Base-by-base conservation (phyloP, 2,329 filamentous ascomycete genomes). In the Verticillium albo-atrum region DNA sequence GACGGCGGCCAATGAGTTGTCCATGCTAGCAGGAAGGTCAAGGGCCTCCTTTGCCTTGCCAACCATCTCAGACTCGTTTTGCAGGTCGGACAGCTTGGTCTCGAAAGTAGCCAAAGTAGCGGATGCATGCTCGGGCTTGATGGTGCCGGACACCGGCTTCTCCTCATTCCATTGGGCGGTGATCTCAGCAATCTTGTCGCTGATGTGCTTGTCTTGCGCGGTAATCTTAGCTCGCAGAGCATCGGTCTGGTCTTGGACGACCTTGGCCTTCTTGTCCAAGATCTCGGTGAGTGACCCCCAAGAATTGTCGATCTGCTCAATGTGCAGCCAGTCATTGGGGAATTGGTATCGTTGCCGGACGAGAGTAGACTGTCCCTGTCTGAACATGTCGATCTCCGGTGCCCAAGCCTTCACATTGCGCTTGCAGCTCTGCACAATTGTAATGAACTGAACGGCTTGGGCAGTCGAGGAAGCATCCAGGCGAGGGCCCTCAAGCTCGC, bases 371-470 rank as follows among this genome's bases (percentile, higher is more conserved):
- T 98, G 92, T 57, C 96, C 95, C 75, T 98, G 93, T 30, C 92
- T 88, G 79, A 99, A 99, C 54, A 92, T 89, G 68, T 97, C 93
- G 47, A 99, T 91, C 72, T 99, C 95, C 0, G 94, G 94, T 6
- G 92, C 92, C 95, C 95, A 99, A 4, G 89, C 80, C 74, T 92
- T 94, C 56, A 96, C 93, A 72, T 96, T 96, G 55, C 92, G 88
- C 79, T 96, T 96, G 78, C 92, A 97, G 70, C 91, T 91, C 76
- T 99, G 95, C 5, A 99, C 95, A 58, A 94, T 93, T 0, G 96
- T 99, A 71, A 99, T 99, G 75, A 99, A 99, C 37, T 95, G 92
- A 4, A 99, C 96, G 26, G 96, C 95, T 71, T 98, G 93, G 0
- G 94, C 94, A 4, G 95, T 99, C 1, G 95, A 98, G 4, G 91